phyloP scores from a whole-genome alignment of 129 eudicot genomes.

The Smallanthus sonchifolius region DNA sequence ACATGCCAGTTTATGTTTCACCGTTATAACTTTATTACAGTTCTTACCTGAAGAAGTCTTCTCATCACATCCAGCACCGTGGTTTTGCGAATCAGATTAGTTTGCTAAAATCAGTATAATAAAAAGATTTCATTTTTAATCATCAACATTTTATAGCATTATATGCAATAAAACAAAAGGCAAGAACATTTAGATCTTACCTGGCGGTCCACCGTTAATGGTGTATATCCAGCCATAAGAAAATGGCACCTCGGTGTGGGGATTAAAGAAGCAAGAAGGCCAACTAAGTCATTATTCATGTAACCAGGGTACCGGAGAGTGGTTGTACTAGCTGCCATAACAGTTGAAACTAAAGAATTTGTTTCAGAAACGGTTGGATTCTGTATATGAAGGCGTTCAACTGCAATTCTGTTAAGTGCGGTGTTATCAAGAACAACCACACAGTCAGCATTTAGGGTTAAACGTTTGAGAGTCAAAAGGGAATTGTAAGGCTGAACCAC shows the following conservation, averaged over 20 bases:
- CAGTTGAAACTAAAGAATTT: slow-evolving; percentile 87
- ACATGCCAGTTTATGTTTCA: not conserved
- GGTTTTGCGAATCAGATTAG: slow-evolving; percentile 87
- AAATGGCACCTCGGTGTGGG: slow-evolving; percentile 96
- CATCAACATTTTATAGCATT: not conserved
- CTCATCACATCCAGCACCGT: slow-evolving; percentile 97
- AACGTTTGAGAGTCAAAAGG: slow-evolving; percentile 78
- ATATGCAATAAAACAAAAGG: not conserved
- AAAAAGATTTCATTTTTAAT: not conserved
- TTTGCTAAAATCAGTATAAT: slow-evolving; percentile 40
- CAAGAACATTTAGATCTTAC: slow-evolving; percentile 26
- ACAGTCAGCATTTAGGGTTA: slow-evolving; percentile 89
- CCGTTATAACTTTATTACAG: not conserved
- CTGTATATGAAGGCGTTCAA: slow-evolving; percentile 77
- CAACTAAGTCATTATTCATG: slow-evolving; percentile 94
- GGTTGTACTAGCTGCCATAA: slow-evolving; percentile 95
- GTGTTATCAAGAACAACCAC: slow-evolving; percentile 96
- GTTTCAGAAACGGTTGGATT: slow-evolving; percentile 87
- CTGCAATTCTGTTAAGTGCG: slow-evolving; percentile 90
- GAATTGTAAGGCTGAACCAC: slow-evolving; percentile 97
- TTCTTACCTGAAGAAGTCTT: slow-evolving; percentile 87
- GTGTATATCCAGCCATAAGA: slow-evolving; percentile 91
- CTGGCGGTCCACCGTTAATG: slow-evolving; percentile 90
- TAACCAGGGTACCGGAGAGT: slow-evolving; percentile 93
- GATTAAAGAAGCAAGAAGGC: slow-evolving; percentile 90